Base-by-base conservation (phyloP, 352 stramenopile genomes). In the Phytophthora rubi region DNA sequence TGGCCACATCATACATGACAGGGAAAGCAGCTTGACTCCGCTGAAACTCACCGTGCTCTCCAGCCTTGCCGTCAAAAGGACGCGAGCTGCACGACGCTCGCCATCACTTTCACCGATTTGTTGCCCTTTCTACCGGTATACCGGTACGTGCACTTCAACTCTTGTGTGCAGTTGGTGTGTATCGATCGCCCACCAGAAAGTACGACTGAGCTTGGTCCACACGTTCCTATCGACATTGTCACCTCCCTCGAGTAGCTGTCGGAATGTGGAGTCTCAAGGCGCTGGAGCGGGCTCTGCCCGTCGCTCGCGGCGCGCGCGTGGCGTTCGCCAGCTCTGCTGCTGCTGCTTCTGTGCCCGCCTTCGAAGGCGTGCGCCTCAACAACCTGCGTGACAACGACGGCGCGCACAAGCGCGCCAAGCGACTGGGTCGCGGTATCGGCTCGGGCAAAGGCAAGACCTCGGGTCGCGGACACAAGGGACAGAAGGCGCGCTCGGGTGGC, bases 401-500 rank as follows among this genome's bases (percentile, higher is more conserved):
- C 48, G 88, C 91, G 23, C 86, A 90, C 76, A 97, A 97, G 81
- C 88, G 94, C 60, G 76, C 69, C 64, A 98, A 98, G 79, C 93
- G 93, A 57, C 77, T 98, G 39, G 96, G 96, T 69, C 86, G 95
- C 49, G 96, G 95, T 58, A 97, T 97, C 59, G 95, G 96, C 53
- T 98, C 91, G 0, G 95, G 95, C 70, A 93, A 92, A 66, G 96
- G 96, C 59, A 99, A 99, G 78, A 99, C 97, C 8, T 98, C 81
- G 32, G 97, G 97, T 9, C 86, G 94, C 37, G 98, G 98, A 53
- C 97, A 99, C 80, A 99, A 99, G 81, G 97, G 97, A 59, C 95
- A 98, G 79, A 99, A 99, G 82, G 85, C 97, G 30, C 88, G 98
- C 53, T 81, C 84, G 12, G 97, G 97, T 13, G 91, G 92, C 7